Percentiles rank a stretch among this genome's conserved stretches.
Evolutionary conservation across 1,284 basidiomycete genomes (phyloP).

Genomic region (Irpex sp.): DNA sequence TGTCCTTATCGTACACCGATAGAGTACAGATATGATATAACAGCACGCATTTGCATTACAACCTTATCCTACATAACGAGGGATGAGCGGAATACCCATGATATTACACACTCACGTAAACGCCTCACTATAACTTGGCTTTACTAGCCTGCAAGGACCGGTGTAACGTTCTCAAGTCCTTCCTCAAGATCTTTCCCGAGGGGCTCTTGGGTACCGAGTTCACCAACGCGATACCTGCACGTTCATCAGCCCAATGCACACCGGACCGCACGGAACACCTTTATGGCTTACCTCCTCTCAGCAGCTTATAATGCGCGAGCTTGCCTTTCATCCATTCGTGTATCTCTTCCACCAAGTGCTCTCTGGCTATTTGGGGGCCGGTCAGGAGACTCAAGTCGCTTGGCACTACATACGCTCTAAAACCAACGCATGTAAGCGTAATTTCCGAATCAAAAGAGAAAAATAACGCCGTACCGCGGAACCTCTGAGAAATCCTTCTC

Average conservation of each 20-base stretch:
- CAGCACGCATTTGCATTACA: no score
- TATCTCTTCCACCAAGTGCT: slow-evolving; percentile 55
- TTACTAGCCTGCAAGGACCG: neutral
- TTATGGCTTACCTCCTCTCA: slow-evolving; percentile 65
- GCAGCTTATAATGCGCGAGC: slow-evolving; percentile 73
- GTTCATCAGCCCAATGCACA: neutral
- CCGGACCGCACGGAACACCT: neutral
- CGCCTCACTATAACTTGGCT: neutral
- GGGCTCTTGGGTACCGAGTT: slow-evolving; percentile 15
- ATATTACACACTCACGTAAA: neutral
- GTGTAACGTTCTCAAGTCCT: slow-evolving; percentile 6
- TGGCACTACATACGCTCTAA: slow-evolving; percentile 78
- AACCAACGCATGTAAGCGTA: neutral
- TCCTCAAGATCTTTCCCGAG: slow-evolving; percentile 16
- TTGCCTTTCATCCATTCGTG: slow-evolving; percentile 69
- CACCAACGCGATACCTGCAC: slow-evolving; percentile 10
- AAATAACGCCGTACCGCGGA: slow-evolving; percentile 57
- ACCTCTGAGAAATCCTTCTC: slow-evolving; percentile 73
- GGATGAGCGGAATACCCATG: no score
- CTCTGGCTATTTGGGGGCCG: slow-evolving; percentile 37
- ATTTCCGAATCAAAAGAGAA: slow-evolving; percentile 1
- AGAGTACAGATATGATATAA: no score
- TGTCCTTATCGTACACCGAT: no score
- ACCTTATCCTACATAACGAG: no score
- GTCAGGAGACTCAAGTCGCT: slow-evolving; percentile 37